Percentiles rank a stretch among this genome's conserved stretches.
Conservation (phyloP, 805 yeast species). For the Wickerhamiella australiensis region DNA sequence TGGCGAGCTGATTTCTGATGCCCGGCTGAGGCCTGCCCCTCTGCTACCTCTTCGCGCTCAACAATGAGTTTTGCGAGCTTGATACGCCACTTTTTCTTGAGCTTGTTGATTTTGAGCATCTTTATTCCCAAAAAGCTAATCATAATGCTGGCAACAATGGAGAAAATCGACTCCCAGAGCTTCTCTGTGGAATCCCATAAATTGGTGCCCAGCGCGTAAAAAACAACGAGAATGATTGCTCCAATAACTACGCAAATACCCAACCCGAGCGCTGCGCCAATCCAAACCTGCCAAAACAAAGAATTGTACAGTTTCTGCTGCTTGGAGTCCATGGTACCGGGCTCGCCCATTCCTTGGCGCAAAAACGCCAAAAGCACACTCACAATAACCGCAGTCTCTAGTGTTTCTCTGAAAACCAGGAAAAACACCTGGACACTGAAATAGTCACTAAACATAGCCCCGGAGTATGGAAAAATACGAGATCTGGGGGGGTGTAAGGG, state of each 20-base stretch:
- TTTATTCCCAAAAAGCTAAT: slow-evolving; percentile 83
- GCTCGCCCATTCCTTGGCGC: slow-evolving; percentile 58
- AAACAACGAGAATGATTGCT: slow-evolving; percentile 51
- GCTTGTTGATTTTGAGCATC: slow-evolving; percentile 62
- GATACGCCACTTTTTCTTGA: slow-evolving; percentile 71
- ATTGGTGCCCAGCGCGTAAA: slow-evolving; percentile 70
- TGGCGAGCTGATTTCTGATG: not conserved
- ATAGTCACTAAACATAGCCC: slow-evolving; percentile 25
- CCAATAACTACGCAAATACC: slow-evolving; percentile 62
- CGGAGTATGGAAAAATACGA: not conserved
- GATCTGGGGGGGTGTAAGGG: not conserved
- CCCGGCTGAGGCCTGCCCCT: not conserved
- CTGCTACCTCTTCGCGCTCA: slow-evolving; percentile 17
- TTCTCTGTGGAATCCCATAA: slow-evolving; percentile 81
- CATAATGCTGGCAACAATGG: slow-evolving; percentile 62
- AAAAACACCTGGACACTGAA: slow-evolving; percentile 70
- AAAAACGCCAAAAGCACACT: slow-evolving; percentile 79
- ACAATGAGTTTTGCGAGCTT: slow-evolving; percentile 38
- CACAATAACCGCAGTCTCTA: slow-evolving; percentile 78
- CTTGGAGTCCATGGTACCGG: slow-evolving; percentile 12
- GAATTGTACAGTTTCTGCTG: slow-evolving; percentile 29
- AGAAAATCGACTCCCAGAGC: slow-evolving; percentile 77
- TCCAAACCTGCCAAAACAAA: slow-evolving; percentile 61
- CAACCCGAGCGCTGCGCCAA: slow-evolving; percentile 67
- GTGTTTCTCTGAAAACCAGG: slow-evolving; percentile 77